Base-by-base conservation (phyloP, 2,329 filamentous ascomycete species). In the Alternaria tenuissima region DNA sequence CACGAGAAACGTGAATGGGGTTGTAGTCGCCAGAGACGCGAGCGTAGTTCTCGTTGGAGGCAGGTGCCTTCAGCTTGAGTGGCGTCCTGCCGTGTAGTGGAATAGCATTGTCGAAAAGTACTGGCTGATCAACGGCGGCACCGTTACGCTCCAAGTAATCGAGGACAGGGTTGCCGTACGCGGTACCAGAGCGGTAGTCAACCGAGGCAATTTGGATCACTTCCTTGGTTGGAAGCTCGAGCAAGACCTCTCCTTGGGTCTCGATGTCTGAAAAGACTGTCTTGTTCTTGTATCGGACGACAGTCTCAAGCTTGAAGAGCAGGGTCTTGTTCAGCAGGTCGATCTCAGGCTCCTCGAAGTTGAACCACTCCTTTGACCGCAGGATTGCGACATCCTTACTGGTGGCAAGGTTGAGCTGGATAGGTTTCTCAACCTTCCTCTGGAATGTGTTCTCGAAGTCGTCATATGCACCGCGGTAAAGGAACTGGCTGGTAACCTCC, bases 371-470 rank as follows among this genome's bases (percentile, higher is more conserved):
- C 87, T 99, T 99, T 24, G 94, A 97, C 73, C 91, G 91, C 51
- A 99, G 86, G 22, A 99, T 91, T 47, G 95, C 94, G 41, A 99
- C 89, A 71, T 99, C 96, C 82, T 95, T 96, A 76, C 87, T 90
- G 3, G 93, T 94, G 14, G 86, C 89, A 49, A 99, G 87, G 75
- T 96, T 91, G 28, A 99, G 84, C 81, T 99, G 92, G 85, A 98
- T 95, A 1, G 94, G 94, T 1, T 92, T 96, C 83, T 99, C 95
- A 7, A 89, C 88, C 87, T 97, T 98, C 77, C 95, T 91, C 82
- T 98, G 94, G 89, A 99, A 99, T 7, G 96, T 99, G 82, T 97
- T 99, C 82, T 97, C 91, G 71, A 88, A 99, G 79, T 99, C 96
- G 57, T 87, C 91, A 82, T 99, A 99, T 30, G 86, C 85, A 57